Base-by-base conservation (phyloP, 805 yeast genomes). In the Kodamaea laetipori region DNA sequence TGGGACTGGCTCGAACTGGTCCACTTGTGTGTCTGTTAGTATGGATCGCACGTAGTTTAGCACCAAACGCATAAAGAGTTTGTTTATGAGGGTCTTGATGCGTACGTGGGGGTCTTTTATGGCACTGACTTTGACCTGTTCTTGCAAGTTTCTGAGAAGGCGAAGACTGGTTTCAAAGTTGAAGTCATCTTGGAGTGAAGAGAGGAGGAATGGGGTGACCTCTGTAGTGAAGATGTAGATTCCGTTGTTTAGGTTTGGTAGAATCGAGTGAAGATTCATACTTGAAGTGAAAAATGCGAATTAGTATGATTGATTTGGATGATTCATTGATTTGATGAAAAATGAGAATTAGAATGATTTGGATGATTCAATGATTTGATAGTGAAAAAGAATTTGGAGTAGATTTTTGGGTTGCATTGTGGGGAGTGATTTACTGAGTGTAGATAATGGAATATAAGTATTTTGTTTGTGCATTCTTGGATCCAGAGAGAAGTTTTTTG, bases 101-200 rank as follows among this genome's bases (percentile, higher is more conserved):
- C 67, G 63, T 28, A 69, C 73, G 1, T 49, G 43, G 4, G 45
- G 39, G 41, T 61, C 64, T 50, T 68, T 74, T 40, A 71, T 68
- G 19, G 63, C 56, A 12, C 72, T 60, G 3, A 83, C 64, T 10
- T 46, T 54, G 2, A 60, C 50, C 49, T 79, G 86, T 12, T 61
- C 63, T 0, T 53, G 40, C 8, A 80, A 60, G 0, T 77, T 67
- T 2, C 80, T 52, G 13, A 50, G 37, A 12, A 67, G 53, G 32
- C 87, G 63, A 45, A 82, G 55, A 6, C 73, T 60, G 1, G 56
- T 51, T 55, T 82, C 87, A 50, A 77, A 80, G 48, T 67, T 64
- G 54, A 60, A 73, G 38, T 66, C 76, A 37, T 59, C 63, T 3
- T 13, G 17, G 4, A 59, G 43, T 7, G 41, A 31, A 2, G 28